Conservation (phyloP, 192 early-diverging fungal species). For the Funneliformis mosseae region DNA sequence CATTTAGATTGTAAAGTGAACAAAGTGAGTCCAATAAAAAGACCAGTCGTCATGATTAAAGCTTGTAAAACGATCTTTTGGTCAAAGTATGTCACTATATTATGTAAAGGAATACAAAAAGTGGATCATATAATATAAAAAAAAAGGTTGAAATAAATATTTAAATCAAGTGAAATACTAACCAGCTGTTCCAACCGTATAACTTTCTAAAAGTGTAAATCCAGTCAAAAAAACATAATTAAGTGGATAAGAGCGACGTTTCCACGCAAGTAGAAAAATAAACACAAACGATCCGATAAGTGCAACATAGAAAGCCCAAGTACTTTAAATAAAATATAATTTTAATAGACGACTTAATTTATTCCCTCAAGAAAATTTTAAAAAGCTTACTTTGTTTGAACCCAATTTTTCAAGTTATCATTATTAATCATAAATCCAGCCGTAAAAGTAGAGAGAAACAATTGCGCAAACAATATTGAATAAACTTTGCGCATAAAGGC, state of each 20-base stretch:
- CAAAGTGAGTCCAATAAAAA: conserved; percentile 74
- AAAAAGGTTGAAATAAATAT: not conserved
- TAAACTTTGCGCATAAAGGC: conserved; percentile 76
- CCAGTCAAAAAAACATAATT: conserved; percentile 61
- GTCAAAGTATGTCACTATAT: conserved; percentile 66
- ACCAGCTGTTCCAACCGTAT: conserved; percentile 44
- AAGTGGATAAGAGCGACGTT: conserved; percentile 61
- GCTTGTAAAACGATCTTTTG: conserved; percentile 71
- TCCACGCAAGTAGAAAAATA: conserved; percentile 57
- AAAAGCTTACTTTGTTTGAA: conserved; percentile 51
- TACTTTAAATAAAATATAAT: conserved; percentile 40
- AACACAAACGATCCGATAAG: conserved; percentile 52
- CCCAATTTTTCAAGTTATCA: conserved; percentile 50
- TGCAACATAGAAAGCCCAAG: conserved; percentile 61
- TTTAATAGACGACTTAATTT: not conserved
- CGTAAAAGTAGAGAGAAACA: conserved; percentile 58
- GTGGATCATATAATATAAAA: not conserved
- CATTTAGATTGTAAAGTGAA: conserved; percentile 79
- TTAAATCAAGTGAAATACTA: conserved; percentile 7
- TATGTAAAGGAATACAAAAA: not conserved
- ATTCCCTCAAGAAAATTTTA: not conserved
- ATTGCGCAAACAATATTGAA: conserved; percentile 66
- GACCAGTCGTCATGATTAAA: conserved; percentile 66
- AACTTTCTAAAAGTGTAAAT: conserved; percentile 64
- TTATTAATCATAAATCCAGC: conserved; percentile 62